These are phyloP conservation scores for Lodderomyces margitis DNA, from an alignment of 1,139 yeast genomes.

Conservation along the genomic window DNA sequence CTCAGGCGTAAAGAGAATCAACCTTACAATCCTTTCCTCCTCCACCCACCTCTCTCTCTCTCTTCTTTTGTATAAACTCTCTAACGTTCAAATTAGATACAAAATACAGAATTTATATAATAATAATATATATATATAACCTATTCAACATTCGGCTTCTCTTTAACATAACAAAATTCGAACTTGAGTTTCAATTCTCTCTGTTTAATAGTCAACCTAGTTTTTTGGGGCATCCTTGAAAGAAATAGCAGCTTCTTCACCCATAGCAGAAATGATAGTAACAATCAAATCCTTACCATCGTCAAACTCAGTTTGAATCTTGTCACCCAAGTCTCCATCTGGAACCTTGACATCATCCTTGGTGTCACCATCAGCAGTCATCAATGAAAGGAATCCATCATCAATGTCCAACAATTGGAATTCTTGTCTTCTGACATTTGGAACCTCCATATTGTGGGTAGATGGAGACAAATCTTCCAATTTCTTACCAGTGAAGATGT, in stretches of 20 bases:
- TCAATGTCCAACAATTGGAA: constrained; percentile 97
- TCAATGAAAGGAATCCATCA: constrained; percentile 95
- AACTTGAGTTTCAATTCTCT: background rate
- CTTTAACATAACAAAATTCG: background rate
- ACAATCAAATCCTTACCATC: constrained; percentile 97
- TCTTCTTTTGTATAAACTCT: background rate
- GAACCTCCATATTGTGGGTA: constrained; percentile 99
- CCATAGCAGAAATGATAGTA: constrained; percentile 97
- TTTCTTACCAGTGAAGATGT: constrained; percentile 98
- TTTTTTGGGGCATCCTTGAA: constrained; percentile 95
- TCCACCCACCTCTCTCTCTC: background rate
- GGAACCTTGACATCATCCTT: constrained; percentile 99
- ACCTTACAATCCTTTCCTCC: too few relatives aligned
- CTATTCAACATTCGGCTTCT: background rate
- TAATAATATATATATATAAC: background rate
- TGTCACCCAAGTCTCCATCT: constrained; percentile 96
- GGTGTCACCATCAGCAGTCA: constrained; percentile 97
- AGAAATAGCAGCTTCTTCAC: constrained; percentile 98
- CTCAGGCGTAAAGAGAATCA: too few relatives aligned
- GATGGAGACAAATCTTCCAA: constrained; percentile 99
- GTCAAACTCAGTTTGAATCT: constrained; percentile 87
- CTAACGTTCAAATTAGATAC: background rate
- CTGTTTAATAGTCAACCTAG: constrained; percentile 17
- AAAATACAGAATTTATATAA: constrained; percentile 1
- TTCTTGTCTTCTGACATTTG: constrained; percentile 94